Base-by-base conservation (phyloP, 2,329 filamentous ascomycete species). In the Epichloe festucae region DNA sequence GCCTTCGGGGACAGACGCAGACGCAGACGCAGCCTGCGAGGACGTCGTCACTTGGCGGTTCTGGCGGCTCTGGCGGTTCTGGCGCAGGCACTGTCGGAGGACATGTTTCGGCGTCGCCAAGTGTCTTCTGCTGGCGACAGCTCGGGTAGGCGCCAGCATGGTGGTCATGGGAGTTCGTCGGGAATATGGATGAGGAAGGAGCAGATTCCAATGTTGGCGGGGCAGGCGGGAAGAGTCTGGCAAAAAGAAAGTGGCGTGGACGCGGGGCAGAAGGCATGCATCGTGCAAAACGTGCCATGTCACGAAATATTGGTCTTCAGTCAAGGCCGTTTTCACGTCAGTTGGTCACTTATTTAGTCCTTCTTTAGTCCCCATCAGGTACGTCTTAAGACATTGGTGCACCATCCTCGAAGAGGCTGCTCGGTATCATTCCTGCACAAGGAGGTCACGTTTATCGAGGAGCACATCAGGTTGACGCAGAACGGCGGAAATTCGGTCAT, bases 1-100 rank as follows among this genome's bases (percentile, higher is more conserved):
- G 31, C 48, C 46, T 21, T 46, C 17, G 39, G 57, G 57, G 15
- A 56, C 54, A 27, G 23, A 27, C 7, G 23, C 6, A 27, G 23
- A 27, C 23, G 23, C 23, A 27, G 45, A 10, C 14, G 39, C 47
- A 2, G 21, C 7, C 19, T 23, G 40, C 14, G 48, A 38, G 23
- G 21, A 35, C 43, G 10, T 36, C 27, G 27, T 31, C 27, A 31
- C 27, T 7, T 27, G 23, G 23, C n/a, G 27, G n/a, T 6, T 27
- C 23, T 27, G 14, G 21, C 12, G 43, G 17, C 38, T 17, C 14
- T 21, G 34, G 23, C 7, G 49, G 14, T 40, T 12, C 23, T 41
- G 34, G 17, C 19, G 48, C 8, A 50, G 31, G 21, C 12, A 21
- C 10, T 17, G 35, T 21, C 35, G 17, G 3, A 12, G 14, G 19